Conservation (phyloP, 2,329 filamentous ascomycete genomes). For the Trichoderma breve region DNA sequence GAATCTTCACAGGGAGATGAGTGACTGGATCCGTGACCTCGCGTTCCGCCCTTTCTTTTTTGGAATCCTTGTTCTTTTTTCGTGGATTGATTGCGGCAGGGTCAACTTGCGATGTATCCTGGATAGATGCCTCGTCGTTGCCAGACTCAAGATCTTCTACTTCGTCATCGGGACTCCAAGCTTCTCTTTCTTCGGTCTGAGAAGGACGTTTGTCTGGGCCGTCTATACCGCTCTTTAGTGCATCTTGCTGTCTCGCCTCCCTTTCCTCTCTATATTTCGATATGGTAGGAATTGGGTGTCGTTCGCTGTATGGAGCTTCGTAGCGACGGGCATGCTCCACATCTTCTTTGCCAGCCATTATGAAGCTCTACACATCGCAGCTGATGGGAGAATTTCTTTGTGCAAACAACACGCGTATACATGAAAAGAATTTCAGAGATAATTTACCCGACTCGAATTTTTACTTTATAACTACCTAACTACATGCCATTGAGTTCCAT, state of each 20-base stretch:
- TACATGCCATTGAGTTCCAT: not conserved
- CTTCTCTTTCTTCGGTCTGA: slow-evolving; percentile 15
- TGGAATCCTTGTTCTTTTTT: slow-evolving; percentile 49
- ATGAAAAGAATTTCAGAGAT: not conserved
- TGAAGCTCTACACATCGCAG: not conserved
- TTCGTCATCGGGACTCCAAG: not conserved
- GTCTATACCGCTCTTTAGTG: slow-evolving; percentile 31
- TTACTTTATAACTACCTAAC: not conserved
- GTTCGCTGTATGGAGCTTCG: slow-evolving; percentile 42
- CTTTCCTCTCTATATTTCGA: slow-evolving; percentile 48
- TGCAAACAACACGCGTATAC: not conserved
- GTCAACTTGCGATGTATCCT: slow-evolving; percentile 39
- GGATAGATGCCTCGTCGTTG: slow-evolving; percentile 21
- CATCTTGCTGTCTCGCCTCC: slow-evolving; percentile 42
- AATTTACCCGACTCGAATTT: not conserved
- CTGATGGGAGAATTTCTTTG: not conserved
- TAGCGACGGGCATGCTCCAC: slow-evolving; percentile 39
- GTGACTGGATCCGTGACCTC: slow-evolving; percentile 72
- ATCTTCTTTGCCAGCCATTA: slow-evolving; percentile 39
- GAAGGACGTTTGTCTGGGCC: slow-evolving; percentile 20
- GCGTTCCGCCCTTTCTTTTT: slow-evolving; percentile 49
- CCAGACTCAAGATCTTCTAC: not conserved
- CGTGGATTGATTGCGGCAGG: slow-evolving; percentile 42
- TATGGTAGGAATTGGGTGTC: slow-evolving; percentile 48
- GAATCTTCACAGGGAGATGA: slow-evolving; percentile 65